Base-by-base conservation (phyloP, 1,139 yeast species). In the Waltiozyma sp. region DNA sequence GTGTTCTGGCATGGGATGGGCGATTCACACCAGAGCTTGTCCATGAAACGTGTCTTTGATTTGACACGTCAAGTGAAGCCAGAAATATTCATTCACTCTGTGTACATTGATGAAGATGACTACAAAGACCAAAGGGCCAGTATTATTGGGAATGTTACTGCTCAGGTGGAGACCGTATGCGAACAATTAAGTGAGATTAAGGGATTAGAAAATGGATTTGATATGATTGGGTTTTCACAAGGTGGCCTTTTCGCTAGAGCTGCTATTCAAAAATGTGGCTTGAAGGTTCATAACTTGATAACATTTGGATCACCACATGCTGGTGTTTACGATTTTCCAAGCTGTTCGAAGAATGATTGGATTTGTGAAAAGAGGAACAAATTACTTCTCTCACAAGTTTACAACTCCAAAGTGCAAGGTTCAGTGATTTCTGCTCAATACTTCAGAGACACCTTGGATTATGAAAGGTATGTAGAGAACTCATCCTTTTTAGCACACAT, bases 1-100 rank as follows among this genome's bases (percentile, higher is more conserved):
- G 86, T 85, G 2, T 55, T 85, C 38, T 85, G 94, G 94, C 95
- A 85, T 54, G 95, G 95, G 0, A 69, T 85, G 54, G 93, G 94
- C 0, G 95, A 85, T 58, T 69, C 74, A 18, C 84, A 78, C 56
- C 74, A 81, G 55, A 77, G 88, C 0, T 61, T 72, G 0, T 77
- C 83, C 1, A 76, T 83, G 66, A 63, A 61, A 36, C 59, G 67
- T n/a, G 72, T 73, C 2, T 60, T 64, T 4, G 68, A 67, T 1
- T 49, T 72, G 1, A 62, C 83, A 7, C 55, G 65, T 28, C 60
- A 63, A 11, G 59, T 63, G 4, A 63, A 72, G 43, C 87, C 88
- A 0, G 75, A 68, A 1, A 63, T 73, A 0, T 68, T 61, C 42
- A 71, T 79, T 0, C 73, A 79, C 53, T 68, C 84, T 0, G 65